Evolutionary conservation across 2,329 filamentous ascomycete genomes (phyloP).

Genomic region (Fusarium gaditjirri): DNA sequence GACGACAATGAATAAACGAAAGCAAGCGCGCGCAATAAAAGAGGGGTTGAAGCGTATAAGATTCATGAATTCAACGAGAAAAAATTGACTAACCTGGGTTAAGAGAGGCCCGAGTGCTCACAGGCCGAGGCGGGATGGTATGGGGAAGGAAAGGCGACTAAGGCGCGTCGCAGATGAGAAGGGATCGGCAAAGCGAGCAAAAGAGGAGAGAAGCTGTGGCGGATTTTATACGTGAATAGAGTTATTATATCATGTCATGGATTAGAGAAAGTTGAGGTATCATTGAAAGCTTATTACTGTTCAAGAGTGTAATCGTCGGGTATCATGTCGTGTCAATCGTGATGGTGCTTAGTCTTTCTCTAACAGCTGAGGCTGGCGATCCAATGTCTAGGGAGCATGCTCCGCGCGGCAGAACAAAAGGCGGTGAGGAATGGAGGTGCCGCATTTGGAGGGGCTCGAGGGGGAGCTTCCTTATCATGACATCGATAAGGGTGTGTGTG

Average conservation of each 20-base stretch:
- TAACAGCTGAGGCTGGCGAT: slow-evolving; percentile 24
- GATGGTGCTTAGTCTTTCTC: slow-evolving; percentile 26
- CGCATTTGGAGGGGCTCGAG: slow-evolving; percentile 1
- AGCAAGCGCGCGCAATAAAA: neutral
- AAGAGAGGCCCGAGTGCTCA: slow-evolving; percentile 32
- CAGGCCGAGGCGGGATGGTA: slow-evolving; percentile 39
- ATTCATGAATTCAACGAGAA: slow-evolving; percentile 11
- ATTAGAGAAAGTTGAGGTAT: slow-evolving; percentile 11
- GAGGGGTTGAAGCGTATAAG: neutral
- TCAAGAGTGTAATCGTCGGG: slow-evolving; percentile 16
- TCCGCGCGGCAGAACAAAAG: slow-evolving; percentile 36
- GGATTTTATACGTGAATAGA: neutral
- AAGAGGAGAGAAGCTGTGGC: neutral
- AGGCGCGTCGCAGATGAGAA: slow-evolving; percentile 33
- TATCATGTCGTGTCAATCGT: slow-evolving; percentile 35
- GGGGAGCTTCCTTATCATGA: slow-evolving; percentile 11
- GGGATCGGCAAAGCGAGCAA: slow-evolving; percentile 18
- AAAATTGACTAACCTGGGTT: slow-evolving; percentile 36
- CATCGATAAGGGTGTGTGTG: slow-evolving; percentile 26
- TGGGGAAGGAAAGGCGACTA: slow-evolving; percentile 40
- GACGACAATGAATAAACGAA: neutral
- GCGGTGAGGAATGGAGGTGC: slow-evolving; percentile 29
- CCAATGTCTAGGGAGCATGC: neutral
- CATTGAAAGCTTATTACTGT: slow-evolving; percentile 17
- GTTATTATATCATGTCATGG: slow-evolving; percentile 27